These are phyloP conservation scores for Fusarium brevicatenulatum DNA, from an alignment of 2,329 filamentous ascomycete genomes.

Conservation along the genomic window DNA sequence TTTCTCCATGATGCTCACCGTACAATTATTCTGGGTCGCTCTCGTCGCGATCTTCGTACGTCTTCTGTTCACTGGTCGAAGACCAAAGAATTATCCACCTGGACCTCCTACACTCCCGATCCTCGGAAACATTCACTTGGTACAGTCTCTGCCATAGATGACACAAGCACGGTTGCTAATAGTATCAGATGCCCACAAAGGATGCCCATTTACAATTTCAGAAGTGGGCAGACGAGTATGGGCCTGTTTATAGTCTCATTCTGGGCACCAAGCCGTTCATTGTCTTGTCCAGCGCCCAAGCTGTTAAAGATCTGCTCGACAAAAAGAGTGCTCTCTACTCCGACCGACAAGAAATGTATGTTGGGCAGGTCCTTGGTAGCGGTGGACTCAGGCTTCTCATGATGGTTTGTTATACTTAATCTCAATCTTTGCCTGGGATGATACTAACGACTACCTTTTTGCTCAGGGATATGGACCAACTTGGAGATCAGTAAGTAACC, in stretches of 20 bases:
- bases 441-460: too few species aligned
- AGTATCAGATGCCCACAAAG: not conserved
- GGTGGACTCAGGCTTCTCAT: not conserved
- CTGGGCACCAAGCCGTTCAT: constrained; percentile 1
- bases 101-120: not conserved
- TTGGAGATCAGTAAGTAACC: not conserved
- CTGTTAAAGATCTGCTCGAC: constrained; percentile 1
- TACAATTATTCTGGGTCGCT: not conserved
- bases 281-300: not conserved
- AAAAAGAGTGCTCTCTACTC: constrained; percentile 2
- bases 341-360: constrained; percentile 8
- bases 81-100: constrained; percentile 1
- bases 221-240: constrained; percentile 8
- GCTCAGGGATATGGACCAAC: not conserved
- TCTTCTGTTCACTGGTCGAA: not conserved
- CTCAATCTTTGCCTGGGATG: rapidly evolving
- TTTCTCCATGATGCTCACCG: not conserved
- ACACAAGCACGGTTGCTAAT: rapidly evolving
- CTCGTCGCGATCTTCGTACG: not conserved
- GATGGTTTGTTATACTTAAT: not conserved
- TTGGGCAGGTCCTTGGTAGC: not conserved
- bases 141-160: not conserved
- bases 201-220: constrained; percentile 1
- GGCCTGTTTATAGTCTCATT: constrained; percentile 3
- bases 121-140: constrained; percentile 4